A percentile compares a stretch with the other conserved stretches of the same genome.
Evolutionary conservation across 208 protist species (phyloP).

Genomic region (Angomonas deanei): DNA sequence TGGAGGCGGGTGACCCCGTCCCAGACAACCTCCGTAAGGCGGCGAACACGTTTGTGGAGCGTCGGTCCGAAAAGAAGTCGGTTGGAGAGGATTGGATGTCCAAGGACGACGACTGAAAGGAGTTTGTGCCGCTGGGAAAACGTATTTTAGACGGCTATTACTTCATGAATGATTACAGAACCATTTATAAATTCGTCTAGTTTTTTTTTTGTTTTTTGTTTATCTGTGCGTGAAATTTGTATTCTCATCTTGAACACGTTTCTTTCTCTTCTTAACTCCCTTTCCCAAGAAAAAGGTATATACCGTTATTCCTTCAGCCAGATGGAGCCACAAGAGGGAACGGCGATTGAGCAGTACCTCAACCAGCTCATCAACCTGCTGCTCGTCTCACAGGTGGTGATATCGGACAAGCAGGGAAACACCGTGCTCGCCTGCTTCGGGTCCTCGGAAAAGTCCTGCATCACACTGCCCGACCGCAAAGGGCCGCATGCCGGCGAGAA

Average conservation of each 20-base stretch:
- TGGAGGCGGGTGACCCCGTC: background rate
- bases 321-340: slow-evolving; percentile 23
- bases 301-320: background rate
- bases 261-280: no score
- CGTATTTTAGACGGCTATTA: no score
- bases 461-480: background rate
- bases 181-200: no score
- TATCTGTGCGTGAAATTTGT: no score
- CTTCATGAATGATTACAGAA: no score
- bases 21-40: background rate
- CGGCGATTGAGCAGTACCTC: slow-evolving; percentile 84
- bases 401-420: slow-evolving; percentile 77
- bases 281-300: background rate
- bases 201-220: background rate
- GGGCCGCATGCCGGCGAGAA: background rate
- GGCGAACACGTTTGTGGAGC: background rate
- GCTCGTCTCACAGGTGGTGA: slow-evolving; percentile 66
- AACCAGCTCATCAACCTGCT: slow-evolving; percentile 81
- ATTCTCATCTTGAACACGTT: no score
- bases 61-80: background rate
- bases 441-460: background rate
- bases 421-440: slow-evolving; percentile 77
- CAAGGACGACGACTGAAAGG: no score
- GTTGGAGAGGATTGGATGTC: slow-evolving; percentile 6
- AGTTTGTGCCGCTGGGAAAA: no score